Evolutionary conservation across 1,284 basidiomycete species (phyloP).

Genomic region (Sanghuangporus sanghuang): DNA sequence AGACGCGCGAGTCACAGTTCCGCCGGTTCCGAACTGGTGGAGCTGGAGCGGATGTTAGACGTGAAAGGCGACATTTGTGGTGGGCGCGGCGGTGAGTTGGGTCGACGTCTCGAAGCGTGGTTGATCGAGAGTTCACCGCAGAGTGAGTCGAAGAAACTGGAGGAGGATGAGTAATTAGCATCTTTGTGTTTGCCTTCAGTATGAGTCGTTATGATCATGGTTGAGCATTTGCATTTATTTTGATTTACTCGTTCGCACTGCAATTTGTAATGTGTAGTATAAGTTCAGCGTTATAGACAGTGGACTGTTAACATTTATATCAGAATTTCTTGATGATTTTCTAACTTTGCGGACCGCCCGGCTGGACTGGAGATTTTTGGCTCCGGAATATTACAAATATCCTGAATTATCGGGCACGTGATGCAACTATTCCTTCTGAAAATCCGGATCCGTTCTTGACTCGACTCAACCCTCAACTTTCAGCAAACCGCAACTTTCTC

Average conservation of each 20-base stretch:
- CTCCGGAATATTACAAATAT: too few species aligned
- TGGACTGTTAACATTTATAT: too few species aligned
- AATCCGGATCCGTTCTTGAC: too few species aligned
- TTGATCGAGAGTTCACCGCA: constrained; percentile 26
- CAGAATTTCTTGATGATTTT: too few species aligned
- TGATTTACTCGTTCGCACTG: background rate
- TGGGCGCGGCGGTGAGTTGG: constrained; percentile 69
- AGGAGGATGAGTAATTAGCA: background rate
- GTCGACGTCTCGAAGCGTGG: constrained; percentile 68
- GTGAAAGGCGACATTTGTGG: constrained; percentile 70
- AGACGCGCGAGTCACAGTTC: constrained; percentile 35
- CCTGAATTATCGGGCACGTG: too few species aligned
- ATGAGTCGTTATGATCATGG: background rate
- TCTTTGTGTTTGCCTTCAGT: background rate
- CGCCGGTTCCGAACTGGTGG: constrained; percentile 38
- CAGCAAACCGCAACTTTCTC: too few species aligned
- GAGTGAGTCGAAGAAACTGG: background rate
- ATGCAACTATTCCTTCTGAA: too few species aligned
- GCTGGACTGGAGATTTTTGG: too few species aligned
- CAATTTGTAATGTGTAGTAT: too few species aligned
- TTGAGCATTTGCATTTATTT: background rate
- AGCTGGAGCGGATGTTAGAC: constrained; percentile 58
- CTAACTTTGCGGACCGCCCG: too few species aligned
- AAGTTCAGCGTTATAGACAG: too few species aligned
- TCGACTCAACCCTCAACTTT: too few species aligned